phyloP scores from a whole-genome alignment of 192 early-diverging fungal genomes.

The Paraglomus occultum region DNA sequence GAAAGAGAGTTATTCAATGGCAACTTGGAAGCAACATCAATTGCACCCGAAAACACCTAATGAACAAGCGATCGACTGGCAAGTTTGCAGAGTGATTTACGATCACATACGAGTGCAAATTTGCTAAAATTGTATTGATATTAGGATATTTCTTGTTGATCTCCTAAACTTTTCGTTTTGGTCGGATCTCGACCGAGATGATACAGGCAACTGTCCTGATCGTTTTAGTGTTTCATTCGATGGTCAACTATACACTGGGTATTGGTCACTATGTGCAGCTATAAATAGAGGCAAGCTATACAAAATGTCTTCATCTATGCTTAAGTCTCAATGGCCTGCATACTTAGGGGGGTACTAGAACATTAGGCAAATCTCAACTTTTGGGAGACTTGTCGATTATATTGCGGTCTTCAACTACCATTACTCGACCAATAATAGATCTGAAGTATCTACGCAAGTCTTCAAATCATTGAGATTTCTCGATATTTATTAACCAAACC shows the following conservation, averaged over 20 bases:
- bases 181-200: constrained; percentile 54
- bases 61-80: constrained; percentile 57
- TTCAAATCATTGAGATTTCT: background rate
- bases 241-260: constrained; percentile 64
- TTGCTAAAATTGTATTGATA: background rate
- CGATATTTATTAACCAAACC: background rate
- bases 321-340: too few species aligned
- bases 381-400: background rate
- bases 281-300: constrained; percentile 59
- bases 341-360: background rate
- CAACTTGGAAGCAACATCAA: constrained; percentile 58
- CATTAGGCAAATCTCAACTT: background rate
- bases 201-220: constrained; percentile 42
- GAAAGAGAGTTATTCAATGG: constrained; percentile 54
- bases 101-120: background rate
- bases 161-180: constrained; percentile 88
- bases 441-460: background rate
- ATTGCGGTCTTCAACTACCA: too few species aligned
- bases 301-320: background rate
- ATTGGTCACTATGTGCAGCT: constrained; percentile 80
- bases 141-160: constrained; percentile 81
- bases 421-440: background rate
- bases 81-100: background rate
- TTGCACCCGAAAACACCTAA: constrained; percentile 56
- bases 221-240: constrained; percentile 62